These are phyloP conservation scores for Ceratobasidium sp. DNA, from an alignment of 1,284 basidiomycete genomes.

Conservation along the genomic window DNA sequence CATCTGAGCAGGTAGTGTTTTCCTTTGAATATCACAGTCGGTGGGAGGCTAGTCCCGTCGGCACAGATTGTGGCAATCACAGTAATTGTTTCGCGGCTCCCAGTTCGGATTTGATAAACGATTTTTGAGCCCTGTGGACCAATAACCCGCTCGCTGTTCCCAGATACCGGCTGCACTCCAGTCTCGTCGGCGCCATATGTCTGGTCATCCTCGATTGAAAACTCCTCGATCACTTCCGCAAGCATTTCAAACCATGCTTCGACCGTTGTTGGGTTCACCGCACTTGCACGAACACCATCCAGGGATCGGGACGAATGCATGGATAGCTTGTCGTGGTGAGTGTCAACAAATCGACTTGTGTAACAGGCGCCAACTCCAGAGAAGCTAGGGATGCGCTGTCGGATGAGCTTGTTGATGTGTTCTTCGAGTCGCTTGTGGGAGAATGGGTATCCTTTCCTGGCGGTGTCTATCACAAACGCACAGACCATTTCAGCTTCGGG, in stretches of 20 bases:
- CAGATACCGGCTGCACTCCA: conserved; percentile 54
- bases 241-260: conserved; percentile 54
- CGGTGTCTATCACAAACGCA: neutral
- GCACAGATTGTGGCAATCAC: conserved; percentile 58
- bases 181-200: conserved; percentile 60
- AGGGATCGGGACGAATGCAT: conserved; percentile 56
- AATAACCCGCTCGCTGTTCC: conserved; percentile 54
- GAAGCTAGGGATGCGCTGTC: neutral
- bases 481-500: conserved; percentile 28
- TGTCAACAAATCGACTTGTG: conserved; percentile 45
- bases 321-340: conserved; percentile 50
- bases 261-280: conserved; percentile 53
- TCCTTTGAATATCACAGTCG: conserved; percentile 59
- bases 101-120: conserved; percentile 55
- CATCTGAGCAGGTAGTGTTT: conserved; percentile 55
- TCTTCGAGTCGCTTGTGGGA: conserved; percentile 1
- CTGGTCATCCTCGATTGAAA: conserved; percentile 52
- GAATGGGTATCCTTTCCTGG: conserved; percentile 37
- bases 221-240: conserved; percentile 51
- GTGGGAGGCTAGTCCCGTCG: conserved; percentile 54
- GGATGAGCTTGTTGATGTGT: conserved; percentile 30
- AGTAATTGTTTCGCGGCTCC: conserved; percentile 57
- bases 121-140: conserved; percentile 54
- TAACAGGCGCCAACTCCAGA: conserved; percentile 47
- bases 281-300: conserved; percentile 53